These are phyloP conservation scores for Triticum urartu DNA, from an alignment of 176 grass and related monocot species.

Conservation along the genomic window DNA sequence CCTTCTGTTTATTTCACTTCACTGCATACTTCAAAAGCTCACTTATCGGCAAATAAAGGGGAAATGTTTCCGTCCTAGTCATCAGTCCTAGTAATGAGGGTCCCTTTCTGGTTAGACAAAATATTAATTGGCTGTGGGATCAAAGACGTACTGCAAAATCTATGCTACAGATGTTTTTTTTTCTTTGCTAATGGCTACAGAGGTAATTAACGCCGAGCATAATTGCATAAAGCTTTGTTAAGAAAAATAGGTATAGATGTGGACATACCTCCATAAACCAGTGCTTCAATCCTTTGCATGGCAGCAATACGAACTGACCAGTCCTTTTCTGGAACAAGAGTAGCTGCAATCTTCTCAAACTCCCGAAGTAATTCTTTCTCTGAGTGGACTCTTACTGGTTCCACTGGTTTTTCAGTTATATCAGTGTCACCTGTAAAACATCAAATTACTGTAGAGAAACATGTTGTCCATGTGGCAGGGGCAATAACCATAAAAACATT, in stretches of 20 bases:
- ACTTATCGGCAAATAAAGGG: conserved; percentile 4
- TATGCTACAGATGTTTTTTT: neutral
- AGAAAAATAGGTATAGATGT: conserved; percentile 19
- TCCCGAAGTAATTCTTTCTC: conserved; percentile 95
- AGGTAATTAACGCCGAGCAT: conserved; percentile 18
- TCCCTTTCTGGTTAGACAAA: conserved; percentile 11
- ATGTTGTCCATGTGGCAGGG: conserved; percentile 11
- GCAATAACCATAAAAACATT: neutral
- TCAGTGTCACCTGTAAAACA: conserved; percentile 67
- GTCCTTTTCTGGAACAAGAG: conserved; percentile 93
- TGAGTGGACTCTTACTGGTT: conserved; percentile 85
- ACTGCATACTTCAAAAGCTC: neutral
- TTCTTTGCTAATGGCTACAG: neutral
- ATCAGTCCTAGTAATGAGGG: conserved; percentile 9
- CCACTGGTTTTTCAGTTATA: conserved; percentile 78
- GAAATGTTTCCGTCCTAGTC: neutral
- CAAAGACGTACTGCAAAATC: conserved; percentile 10
- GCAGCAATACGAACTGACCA: conserved; percentile 92
- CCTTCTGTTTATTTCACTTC: conserved; percentile 10
- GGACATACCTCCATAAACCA: conserved; percentile 78
- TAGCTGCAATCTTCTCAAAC: conserved; percentile 87
- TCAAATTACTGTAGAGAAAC: conserved; percentile 24
- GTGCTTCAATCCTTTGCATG: conserved; percentile 90
- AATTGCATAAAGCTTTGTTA: conserved; percentile 21
- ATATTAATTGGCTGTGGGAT: neutral